A percentile compares a stretch with the other conserved stretches of the same genome.
These are phyloP conservation scores for Tricholomella constricta DNA, from an alignment of 768 basidiomycete genomes.

Conservation along the genomic window DNA sequence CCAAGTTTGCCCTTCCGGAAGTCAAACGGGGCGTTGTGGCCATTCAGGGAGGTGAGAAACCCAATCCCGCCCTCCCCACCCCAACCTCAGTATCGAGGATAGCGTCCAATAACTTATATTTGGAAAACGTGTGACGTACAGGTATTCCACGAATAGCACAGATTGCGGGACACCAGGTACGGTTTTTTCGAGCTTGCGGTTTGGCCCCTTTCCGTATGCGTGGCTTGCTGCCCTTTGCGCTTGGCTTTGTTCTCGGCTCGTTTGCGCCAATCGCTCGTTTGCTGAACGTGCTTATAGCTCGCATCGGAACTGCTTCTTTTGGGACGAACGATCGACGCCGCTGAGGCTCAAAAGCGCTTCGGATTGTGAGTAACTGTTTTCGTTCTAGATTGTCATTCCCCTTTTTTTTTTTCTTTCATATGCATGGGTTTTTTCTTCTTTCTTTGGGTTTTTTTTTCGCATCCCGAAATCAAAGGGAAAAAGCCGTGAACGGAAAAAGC, in stretches of 20 bases:
- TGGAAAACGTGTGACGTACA: conserved; percentile 29
- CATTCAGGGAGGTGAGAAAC: conserved; percentile 63
- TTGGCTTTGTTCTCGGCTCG: too few species aligned
- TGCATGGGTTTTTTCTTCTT: conserved; percentile 8
- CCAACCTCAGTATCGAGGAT: too few species aligned
- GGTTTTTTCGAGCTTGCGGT: conserved; percentile 12
- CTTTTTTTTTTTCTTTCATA: too few species aligned
- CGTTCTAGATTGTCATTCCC: neutral
- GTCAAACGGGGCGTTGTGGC: conserved; percentile 79
- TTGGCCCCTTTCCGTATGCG: conserved; percentile 6
- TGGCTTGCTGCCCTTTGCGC: neutral
- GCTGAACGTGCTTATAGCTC: conserved; percentile 41
- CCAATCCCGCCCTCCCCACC: too few species aligned
- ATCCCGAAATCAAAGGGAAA: neutral
- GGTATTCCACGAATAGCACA: conserved; percentile 70
- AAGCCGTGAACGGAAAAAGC: neutral
- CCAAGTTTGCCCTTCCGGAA: conserved; percentile 75
- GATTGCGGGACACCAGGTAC: conserved; percentile 76
- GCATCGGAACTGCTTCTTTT: conserved; percentile 77
- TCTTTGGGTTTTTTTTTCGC: neutral
- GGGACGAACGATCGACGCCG: conserved; percentile 67
- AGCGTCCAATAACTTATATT: neutral
- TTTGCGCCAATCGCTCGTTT: conserved; percentile 7
- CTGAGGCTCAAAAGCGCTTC: conserved; percentile 68
- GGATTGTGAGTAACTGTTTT: conserved; percentile 67